Conservation (phyloP, 768 basidiomycete genomes). For the Dentipellis fragilis region DNA sequence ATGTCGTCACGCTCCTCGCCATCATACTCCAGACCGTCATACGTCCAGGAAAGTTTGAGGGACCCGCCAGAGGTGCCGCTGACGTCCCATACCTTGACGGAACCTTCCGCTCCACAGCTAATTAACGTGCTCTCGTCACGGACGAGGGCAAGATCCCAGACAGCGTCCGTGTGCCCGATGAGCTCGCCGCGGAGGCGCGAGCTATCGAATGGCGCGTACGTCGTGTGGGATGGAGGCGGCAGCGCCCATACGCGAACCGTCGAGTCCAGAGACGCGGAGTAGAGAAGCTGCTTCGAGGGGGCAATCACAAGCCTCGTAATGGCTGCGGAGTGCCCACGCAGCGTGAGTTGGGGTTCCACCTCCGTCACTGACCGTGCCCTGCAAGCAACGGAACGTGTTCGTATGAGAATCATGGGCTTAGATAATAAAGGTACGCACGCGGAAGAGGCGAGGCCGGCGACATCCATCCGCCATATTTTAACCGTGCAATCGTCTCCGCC, state of each 20-base stretch:
- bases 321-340: slow-evolving; percentile 86
- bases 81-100: slow-evolving; percentile 91
- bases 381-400: slow-evolving; percentile 24
- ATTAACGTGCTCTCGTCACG: slow-evolving; percentile 78
- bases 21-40: slow-evolving; percentile 51
- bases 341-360: slow-evolving; percentile 86
- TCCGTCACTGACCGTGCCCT: slow-evolving; percentile 63
- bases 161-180: slow-evolving; percentile 89
- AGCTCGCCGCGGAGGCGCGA: slow-evolving; percentile 68
- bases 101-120: slow-evolving; percentile 85
- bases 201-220: slow-evolving; percentile 87
- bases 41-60: slow-evolving; percentile 73
- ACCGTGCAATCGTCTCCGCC: slow-evolving; percentile 94
- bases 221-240: slow-evolving; percentile 67
- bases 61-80: slow-evolving; percentile 55
- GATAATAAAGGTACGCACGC: slow-evolving; percentile 43
- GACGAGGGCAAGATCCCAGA: slow-evolving; percentile 89
- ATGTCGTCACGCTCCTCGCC: slow-evolving; percentile 30
- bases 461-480: slow-evolving; percentile 91
- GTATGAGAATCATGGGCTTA: neutral
- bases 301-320: slow-evolving; percentile 82
- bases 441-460: slow-evolving; percentile 60
- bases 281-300: slow-evolving; percentile 65
- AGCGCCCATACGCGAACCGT: slow-evolving; percentile 89
- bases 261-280: slow-evolving; percentile 89